Conservation (phyloP, 768 basidiomycete genomes). For the Tricholoma saponaceum region DNA sequence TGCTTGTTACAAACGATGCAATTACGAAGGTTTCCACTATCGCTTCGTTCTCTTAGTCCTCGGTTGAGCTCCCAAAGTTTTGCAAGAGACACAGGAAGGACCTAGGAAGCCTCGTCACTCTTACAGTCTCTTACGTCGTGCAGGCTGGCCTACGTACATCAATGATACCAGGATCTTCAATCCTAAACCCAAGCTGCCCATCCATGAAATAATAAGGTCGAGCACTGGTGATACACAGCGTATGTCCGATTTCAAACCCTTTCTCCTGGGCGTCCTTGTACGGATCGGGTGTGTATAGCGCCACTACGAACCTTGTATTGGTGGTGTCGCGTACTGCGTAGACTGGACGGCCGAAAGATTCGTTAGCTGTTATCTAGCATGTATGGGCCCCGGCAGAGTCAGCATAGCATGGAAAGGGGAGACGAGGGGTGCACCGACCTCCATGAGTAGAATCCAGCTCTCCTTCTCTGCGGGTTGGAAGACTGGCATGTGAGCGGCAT, state of each 20-base stretch:
- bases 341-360: not conserved
- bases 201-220: slow-evolving; percentile 16
- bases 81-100: not conserved
- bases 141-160: not conserved
- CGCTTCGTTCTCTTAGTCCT: slow-evolving; percentile 8
- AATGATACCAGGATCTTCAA: slow-evolving; percentile 15
- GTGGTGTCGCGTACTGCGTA: not conserved
- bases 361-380: not conserved
- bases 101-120: not conserved
- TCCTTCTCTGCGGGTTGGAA: slow-evolving; percentile 15
- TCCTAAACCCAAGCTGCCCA: slow-evolving; percentile 17
- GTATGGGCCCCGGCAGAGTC: too few relatives aligned
- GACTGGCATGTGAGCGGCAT: slow-evolving; percentile 16
- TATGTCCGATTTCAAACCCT: slow-evolving; percentile 13
- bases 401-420: too few relatives aligned
- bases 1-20: not conserved
- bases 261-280: slow-evolving; percentile 12
- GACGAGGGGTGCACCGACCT: slow-evolving; percentile 10
- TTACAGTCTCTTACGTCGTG: too few relatives aligned
- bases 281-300: not conserved
- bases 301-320: not conserved
- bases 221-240: slow-evolving; percentile 8
- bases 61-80: slow-evolving; percentile 8
- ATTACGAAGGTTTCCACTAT: not conserved
- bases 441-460: slow-evolving; percentile 19